phyloP scores from a whole-genome alignment of 2,329 filamentous ascomycete genomes.

The Calonectria pauciramosa region DNA sequence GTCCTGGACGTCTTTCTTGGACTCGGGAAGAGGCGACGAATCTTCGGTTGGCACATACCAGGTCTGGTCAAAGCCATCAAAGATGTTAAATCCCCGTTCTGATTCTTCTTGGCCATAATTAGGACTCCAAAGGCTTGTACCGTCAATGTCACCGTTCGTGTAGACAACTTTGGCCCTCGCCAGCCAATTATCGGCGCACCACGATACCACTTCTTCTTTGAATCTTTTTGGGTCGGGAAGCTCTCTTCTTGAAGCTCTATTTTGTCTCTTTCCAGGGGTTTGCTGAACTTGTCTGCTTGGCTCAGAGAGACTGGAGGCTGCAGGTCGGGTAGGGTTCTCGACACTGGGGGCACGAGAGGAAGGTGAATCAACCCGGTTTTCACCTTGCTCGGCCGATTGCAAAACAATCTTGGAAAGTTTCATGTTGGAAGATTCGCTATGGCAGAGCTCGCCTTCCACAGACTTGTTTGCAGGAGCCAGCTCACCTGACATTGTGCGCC shows the following conservation, averaged over 20 bases:
- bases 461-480: background rate
- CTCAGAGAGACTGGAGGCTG: background rate
- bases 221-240: constrained; percentile 24
- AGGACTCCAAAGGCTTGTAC: constrained; percentile 39
- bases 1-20: constrained; percentile 24
- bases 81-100: constrained; percentile 29
- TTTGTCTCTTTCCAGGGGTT: background rate
- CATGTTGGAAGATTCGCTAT: no score
- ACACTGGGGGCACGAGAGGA: background rate
- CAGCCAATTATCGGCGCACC: constrained; percentile 36
- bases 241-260: background rate
- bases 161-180: constrained; percentile 37
- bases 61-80: constrained; percentile 41
- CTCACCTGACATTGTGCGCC: background rate
- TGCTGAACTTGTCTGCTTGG: constrained; percentile 9
- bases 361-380: background rate
- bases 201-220: constrained; percentile 36
- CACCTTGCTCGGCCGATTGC: background rate
- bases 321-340: background rate
- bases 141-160: constrained; percentile 32
- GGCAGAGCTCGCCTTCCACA: background rate
- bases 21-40: constrained; percentile 25
- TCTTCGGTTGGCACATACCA: constrained; percentile 41
- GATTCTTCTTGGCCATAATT: constrained; percentile 22
- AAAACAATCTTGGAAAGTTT: no score